phyloP scores from a whole-genome alignment of 2,329 filamentous ascomycete species.

The Colletotrichum graminicola region DNA sequence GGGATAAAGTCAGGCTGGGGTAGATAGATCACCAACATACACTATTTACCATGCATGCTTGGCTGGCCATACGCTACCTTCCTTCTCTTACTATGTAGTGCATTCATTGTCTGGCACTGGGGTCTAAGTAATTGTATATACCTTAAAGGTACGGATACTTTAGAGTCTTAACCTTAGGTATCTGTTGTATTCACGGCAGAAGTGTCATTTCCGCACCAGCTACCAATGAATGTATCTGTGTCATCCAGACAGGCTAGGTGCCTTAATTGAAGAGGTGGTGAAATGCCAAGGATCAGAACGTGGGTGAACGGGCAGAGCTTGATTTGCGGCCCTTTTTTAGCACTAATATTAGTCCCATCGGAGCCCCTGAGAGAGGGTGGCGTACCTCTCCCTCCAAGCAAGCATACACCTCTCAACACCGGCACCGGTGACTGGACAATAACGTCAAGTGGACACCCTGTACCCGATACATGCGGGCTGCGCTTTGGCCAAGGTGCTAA shows the following conservation, averaged over 20 bases:
- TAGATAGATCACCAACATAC: too few relatives aligned
- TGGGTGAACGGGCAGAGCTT: slow-evolving; percentile 38
- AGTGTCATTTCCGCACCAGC: not conserved
- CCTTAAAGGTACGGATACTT: too few relatives aligned
- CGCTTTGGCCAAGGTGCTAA: slow-evolving; percentile 22
- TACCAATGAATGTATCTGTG: not conserved
- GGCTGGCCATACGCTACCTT: not conserved
- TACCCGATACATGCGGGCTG: slow-evolving; percentile 33
- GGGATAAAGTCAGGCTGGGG: not conserved
- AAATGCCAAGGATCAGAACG: slow-evolving; percentile 40
- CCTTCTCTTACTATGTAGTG: too few relatives aligned
- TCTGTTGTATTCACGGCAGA: not conserved
- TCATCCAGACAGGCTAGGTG: not conserved
- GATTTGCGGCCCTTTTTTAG: slow-evolving; percentile 41
- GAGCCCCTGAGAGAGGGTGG: slow-evolving; percentile 41
- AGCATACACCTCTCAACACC: not conserved
- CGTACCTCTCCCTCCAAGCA: slow-evolving; percentile 10
- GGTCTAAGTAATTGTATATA: not conserved
- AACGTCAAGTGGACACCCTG: not conserved
- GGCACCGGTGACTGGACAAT: slow-evolving; percentile 6
- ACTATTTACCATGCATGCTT: not conserved
- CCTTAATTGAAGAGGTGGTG: slow-evolving; percentile 25
- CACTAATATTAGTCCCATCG: slow-evolving; percentile 42
- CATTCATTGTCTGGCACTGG: not conserved
- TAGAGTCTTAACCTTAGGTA: not conserved